A percentile compares a stretch with the other conserved stretches of the same genome.
Conservation (phyloP, 129 eudicot genomes). For the Lactuca sativa region DNA sequence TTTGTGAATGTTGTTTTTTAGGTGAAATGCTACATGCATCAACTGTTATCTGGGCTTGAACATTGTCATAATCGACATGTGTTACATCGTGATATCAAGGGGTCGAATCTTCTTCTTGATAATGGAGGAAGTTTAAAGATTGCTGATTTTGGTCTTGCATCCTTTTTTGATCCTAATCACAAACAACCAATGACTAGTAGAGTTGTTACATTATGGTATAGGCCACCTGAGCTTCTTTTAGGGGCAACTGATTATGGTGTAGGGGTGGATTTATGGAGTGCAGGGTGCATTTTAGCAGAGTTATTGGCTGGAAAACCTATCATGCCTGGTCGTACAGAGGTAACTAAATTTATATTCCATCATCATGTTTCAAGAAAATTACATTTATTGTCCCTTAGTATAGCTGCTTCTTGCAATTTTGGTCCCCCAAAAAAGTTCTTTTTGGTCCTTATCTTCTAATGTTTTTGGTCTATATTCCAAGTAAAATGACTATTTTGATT, state of each 20-base stretch:
- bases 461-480: no score
- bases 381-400: no score
- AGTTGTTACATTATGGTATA: constrained; percentile 96
- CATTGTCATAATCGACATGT: constrained; percentile 86
- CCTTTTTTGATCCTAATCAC: constrained; percentile 65
- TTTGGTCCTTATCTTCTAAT: no score
- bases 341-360: constrained; percentile 7
- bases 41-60: constrained; percentile 79
- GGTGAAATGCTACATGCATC: constrained; percentile 91
- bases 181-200: constrained; percentile 90
- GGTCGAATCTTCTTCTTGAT: constrained; percentile 88
- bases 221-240: constrained; percentile 94
- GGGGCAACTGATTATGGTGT: constrained; percentile 91
- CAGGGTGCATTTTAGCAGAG: constrained; percentile 96
- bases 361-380: neutral
- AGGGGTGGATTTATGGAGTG: constrained; percentile 94
- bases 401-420: no score
- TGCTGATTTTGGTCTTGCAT: constrained; percentile 93
- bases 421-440: no score
- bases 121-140: constrained; percentile 74
- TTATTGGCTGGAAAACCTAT: constrained; percentile 91
- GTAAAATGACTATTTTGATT: no score
- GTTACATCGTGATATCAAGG: constrained; percentile 93
- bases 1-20: constrained; percentile 28
- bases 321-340: constrained; percentile 99